Conservation (phyloP, 495 filamentous ascomycete genomes). For the Hypoxylon lenormandii region DNA sequence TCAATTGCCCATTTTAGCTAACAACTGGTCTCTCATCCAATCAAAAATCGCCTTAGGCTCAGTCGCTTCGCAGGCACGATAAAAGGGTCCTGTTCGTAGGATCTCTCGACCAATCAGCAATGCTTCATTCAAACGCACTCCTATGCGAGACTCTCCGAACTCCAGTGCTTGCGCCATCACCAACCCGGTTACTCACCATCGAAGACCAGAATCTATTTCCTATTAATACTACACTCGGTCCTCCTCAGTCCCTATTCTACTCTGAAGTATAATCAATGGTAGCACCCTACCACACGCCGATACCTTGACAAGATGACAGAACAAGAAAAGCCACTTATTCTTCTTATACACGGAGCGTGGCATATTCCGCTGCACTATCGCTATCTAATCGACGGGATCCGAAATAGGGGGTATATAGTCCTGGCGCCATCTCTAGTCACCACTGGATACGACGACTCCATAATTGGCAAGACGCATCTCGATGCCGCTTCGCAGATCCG, state of each 20-base stretch:
- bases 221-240: not conserved
- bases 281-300: not conserved
- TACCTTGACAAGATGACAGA: slow-evolving; percentile 10
- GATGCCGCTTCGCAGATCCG: slow-evolving; percentile 40
- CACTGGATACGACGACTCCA: slow-evolving; percentile 46
- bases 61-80: no score
- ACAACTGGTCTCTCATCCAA: no score
- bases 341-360: slow-evolving; percentile 61
- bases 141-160: no score
- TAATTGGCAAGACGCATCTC: slow-evolving; percentile 50
- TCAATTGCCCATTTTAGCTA: no score
- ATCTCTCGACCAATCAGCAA: no score
- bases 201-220: not conserved
- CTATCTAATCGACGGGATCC: slow-evolving; percentile 50
- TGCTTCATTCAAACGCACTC: no score
- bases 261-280: no score
- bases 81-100: no score
- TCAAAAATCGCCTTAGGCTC: no score
- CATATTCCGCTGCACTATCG: slow-evolving; percentile 57
- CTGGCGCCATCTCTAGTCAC: slow-evolving; percentile 54
- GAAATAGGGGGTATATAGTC: slow-evolving; percentile 51
- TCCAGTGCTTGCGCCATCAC: no score
- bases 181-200: no score
- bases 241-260: no score
- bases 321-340: slow-evolving; percentile 50